Evolutionary conservation across 2,329 filamentous ascomycete species (phyloP).

Genomic region (Epicoccum nigrum): DNA sequence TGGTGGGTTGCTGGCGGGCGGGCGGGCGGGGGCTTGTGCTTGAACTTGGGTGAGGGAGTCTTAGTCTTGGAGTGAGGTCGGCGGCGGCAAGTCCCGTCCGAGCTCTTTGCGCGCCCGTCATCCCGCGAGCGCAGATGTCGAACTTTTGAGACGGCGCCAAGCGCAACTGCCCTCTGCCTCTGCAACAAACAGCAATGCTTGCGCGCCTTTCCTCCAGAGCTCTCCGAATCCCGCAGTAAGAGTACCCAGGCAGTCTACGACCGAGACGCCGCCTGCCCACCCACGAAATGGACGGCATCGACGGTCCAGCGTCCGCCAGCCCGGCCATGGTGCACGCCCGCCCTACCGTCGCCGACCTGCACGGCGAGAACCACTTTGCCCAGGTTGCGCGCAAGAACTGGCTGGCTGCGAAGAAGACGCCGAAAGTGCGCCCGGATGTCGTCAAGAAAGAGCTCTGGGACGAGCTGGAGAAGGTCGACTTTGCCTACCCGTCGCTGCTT

Average conservation of each 20-base stretch:
- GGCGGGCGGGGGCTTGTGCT: not conserved
- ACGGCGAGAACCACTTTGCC: constrained; percentile 69
- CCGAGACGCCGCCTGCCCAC: not conserved
- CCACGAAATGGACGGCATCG: constrained; percentile 6
- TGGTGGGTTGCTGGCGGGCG: constrained; percentile 31
- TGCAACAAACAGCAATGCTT: constrained; percentile 18
- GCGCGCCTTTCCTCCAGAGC: constrained; percentile 11
- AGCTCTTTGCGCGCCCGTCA: not conserved
- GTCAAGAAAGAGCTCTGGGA: constrained; percentile 91
- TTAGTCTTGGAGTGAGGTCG: constrained; percentile 18
- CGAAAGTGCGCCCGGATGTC: constrained; percentile 78
- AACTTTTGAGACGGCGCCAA: constrained; percentile 10
- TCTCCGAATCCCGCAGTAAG: constrained; percentile 2
- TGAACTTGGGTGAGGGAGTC: constrained; percentile 14
- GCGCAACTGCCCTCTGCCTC: constrained; percentile 3
- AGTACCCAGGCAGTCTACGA: too few relatives aligned
- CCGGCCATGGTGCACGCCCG: constrained; percentile 51
- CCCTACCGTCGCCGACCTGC: constrained; percentile 70
- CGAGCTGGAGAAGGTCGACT: constrained; percentile 79
- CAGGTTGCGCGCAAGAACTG: constrained; percentile 83
- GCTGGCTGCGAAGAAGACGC: constrained; percentile 69
- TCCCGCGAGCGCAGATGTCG: not conserved
- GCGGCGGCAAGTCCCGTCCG: constrained; percentile 14
- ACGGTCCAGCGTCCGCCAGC: constrained; percentile 21
- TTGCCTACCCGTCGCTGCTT: constrained; percentile 77